These are phyloP conservation scores for Phytophthora crassamura DNA, from an alignment of 352 stramenopile species.

Conservation along the genomic window DNA sequence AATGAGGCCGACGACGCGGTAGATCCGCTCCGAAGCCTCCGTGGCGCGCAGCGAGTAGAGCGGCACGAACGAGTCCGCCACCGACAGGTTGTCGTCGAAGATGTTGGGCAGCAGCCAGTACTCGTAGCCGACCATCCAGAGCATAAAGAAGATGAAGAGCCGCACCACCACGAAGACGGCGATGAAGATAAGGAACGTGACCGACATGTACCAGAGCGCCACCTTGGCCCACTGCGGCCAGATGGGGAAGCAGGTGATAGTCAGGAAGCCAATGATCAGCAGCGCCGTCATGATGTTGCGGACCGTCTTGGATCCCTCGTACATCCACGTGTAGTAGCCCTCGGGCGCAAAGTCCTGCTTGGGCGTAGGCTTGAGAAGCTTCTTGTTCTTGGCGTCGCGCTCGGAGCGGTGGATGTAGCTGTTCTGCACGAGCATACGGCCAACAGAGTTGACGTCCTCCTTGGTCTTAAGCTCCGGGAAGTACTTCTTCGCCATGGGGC, in stretches of 20 bases:
- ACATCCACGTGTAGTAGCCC: slow-evolving; percentile 99
- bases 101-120: slow-evolving; percentile 99
- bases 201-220: slow-evolving; percentile 98
- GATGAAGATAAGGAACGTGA: slow-evolving; percentile 99
- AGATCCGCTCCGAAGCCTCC: slow-evolving; percentile 93
- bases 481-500: slow-evolving; percentile 80
- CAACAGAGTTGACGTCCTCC: slow-evolving; percentile 79
- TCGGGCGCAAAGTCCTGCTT: slow-evolving; percentile 95
- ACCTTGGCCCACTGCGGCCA: slow-evolving; percentile 99
- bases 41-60: slow-evolving; percentile 91
- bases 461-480: slow-evolving; percentile 85
- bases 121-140: slow-evolving; percentile 96
- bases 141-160: slow-evolving; percentile 95
- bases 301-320: slow-evolving; percentile 97
- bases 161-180: slow-evolving; percentile 96
- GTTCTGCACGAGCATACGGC: slow-evolving; percentile 75
- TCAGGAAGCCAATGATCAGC: slow-evolving; percentile 97
- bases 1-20: slow-evolving; percentile 92
- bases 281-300: slow-evolving; percentile 97
- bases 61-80: slow-evolving; percentile 98
- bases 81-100: slow-evolving; percentile 98
- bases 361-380: slow-evolving; percentile 78
- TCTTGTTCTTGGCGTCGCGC: slow-evolving; percentile 87
- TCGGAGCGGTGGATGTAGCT: slow-evolving; percentile 91
- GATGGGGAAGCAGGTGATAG: slow-evolving; percentile 99